phyloP scores from a whole-genome alignment of 352 stramenopile species.

The Phytophthora lateralis region DNA sequence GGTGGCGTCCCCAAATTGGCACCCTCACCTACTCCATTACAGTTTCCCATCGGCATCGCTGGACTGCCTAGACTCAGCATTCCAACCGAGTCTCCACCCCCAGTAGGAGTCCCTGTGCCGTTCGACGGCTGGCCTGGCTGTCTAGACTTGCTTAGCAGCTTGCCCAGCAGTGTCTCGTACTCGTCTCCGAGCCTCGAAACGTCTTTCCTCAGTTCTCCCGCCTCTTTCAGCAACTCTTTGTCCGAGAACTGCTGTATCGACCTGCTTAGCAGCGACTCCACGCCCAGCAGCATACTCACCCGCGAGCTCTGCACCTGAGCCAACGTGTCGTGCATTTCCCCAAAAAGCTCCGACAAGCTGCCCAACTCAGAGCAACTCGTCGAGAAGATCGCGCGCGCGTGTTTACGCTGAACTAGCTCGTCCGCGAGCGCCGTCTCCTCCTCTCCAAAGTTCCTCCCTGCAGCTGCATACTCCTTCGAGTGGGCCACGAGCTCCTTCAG shows the following conservation, averaged over 20 bases:
- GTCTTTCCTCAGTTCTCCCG: conserved; percentile 70
- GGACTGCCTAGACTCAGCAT: conserved; percentile 35
- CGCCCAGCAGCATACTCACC: conserved; percentile 81
- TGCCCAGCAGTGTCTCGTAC: conserved; percentile 83
- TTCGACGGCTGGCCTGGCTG: conserved; percentile 29
- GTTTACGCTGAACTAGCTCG: conserved; percentile 78
- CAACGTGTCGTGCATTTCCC: conserved; percentile 83
- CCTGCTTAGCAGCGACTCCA: conserved; percentile 77
- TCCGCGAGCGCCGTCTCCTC: conserved; percentile 74
- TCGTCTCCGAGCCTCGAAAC: conserved; percentile 73
- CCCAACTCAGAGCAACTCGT: conserved; percentile 74
- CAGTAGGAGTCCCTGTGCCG: conserved; percentile 33
- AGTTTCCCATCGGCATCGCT: conserved; percentile 18
- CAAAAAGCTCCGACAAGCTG: conserved; percentile 80
- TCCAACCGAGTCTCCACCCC: conserved; percentile 18
- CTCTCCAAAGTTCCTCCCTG: conserved; percentile 68
- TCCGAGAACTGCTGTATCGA: conserved; percentile 72
- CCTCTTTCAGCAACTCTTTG: conserved; percentile 75
- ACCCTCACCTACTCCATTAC: conserved; percentile 20
- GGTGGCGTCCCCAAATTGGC: conserved; percentile 25
- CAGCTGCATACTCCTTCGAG: conserved; percentile 79
- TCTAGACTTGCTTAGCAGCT: conserved; percentile 74
- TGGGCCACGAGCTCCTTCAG: conserved; percentile 73
- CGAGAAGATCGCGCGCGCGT: conserved; percentile 86
- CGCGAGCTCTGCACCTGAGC: conserved; percentile 83